Evolutionary conservation across 2,329 filamentous ascomycete genomes (phyloP).

Genomic region (Coniochaeta sp.): DNA sequence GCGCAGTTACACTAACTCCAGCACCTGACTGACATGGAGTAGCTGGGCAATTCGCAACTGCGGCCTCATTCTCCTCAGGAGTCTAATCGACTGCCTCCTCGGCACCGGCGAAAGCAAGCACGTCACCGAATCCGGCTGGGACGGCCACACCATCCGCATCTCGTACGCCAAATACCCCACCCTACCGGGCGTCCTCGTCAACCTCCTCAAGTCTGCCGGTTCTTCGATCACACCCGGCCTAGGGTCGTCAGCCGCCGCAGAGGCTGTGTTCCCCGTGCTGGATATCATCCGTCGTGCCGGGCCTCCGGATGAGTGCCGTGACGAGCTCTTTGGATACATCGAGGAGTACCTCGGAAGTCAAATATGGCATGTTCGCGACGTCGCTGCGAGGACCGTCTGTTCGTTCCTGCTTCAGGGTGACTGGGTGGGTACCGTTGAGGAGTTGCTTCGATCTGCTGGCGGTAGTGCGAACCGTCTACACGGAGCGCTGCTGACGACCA

Average conservation of each 20-base stretch:
- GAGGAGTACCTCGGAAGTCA: constrained; percentile 57
- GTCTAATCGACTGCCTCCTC: constrained; percentile 72
- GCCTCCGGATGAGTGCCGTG: constrained; percentile 50
- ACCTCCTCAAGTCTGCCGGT: constrained; percentile 50
- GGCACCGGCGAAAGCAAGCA: constrained; percentile 67
- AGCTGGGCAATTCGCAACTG: constrained; percentile 95
- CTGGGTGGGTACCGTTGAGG: constrained; percentile 36
- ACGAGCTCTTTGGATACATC: constrained; percentile 51
- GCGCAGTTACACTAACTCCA: background rate
- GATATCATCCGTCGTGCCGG: constrained; percentile 70
- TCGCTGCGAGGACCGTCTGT: constrained; percentile 67
- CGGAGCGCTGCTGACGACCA: constrained; percentile 49
- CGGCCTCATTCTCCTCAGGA: constrained; percentile 79
- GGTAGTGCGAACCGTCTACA: constrained; percentile 45
- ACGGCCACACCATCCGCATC: constrained; percentile 56
- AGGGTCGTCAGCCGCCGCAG: constrained; percentile 35
- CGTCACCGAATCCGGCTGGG: constrained; percentile 54
- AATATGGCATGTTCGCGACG: constrained; percentile 76
- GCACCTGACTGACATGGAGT: constrained; percentile 4
- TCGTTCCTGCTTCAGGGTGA: constrained; percentile 49
- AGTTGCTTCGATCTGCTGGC: constrained; percentile 24
- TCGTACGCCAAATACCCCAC: constrained; percentile 64
- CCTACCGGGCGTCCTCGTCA: constrained; percentile 56
- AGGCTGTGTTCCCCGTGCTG: constrained; percentile 76
- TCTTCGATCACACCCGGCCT: constrained; percentile 22